Base-by-base conservation (phyloP, 2,329 filamentous ascomycete genomes). In the Paradendryphiella salina region DNA sequence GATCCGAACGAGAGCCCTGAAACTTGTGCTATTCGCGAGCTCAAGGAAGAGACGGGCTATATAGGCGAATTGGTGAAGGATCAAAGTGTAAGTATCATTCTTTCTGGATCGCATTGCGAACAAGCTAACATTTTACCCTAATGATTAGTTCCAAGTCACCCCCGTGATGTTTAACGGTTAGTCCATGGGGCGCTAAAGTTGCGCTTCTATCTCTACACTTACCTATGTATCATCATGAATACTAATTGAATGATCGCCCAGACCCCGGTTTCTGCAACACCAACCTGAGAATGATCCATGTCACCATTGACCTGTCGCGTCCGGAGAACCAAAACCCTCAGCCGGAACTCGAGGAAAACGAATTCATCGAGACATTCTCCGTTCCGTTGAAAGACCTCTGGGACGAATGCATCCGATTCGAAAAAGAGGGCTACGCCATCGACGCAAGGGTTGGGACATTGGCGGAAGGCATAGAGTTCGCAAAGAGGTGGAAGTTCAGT, bases 351-450 rank as follows among this genome's bases (percentile, higher is more conserved):
- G 88, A 93, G 67, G 88, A 91, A 20, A 86, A 85, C 56, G 89
- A 93, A 73, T 92, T 91, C 67, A 92, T 93, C 65, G 88, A 92
- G 69, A 85, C 86, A 28, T 92, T 93, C 64, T 83, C 82, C 7
- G 79, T 90, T 6, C 85, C 85, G 5, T 67, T 93, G 35, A 76
- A 73, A 15, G 76, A 80, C 11, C 71, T 93, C 32, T 90, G 86
- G 76, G 79, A 79, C 0, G 84, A 87, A 66, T 85, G 85, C 66
- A 83, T 84, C 69, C 80, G 72, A 57, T 76, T 91, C 1, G 88
- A 91, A 66, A 75, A 76, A 2, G 77, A 90, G 57, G 89, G 89
- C 0, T 91, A 83, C 71, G 89, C 87, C 1, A 89, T 94, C 59
- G 89, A 94, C 72, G 88, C 88, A 5, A 79, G 89, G 32, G 85